Evolutionary conservation across 108 stramenopile species (phyloP).

Genomic region (Stephanodiscus triporus): DNA sequence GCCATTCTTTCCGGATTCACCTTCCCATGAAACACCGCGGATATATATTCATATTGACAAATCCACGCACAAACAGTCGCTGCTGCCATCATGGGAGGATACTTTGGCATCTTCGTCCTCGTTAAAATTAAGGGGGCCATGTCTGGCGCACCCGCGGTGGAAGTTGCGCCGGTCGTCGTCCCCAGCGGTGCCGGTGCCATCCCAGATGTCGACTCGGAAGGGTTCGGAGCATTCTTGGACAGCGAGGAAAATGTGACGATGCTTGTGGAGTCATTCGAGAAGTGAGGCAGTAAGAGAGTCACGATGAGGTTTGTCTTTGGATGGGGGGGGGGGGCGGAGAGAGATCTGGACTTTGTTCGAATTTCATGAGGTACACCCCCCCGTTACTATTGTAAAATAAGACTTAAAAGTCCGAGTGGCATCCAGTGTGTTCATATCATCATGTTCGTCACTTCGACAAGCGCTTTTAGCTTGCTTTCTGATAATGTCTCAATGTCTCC

Average conservation of each 20-base stretch:
- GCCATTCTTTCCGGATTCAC: background rate
- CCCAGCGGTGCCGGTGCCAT: constrained; percentile 70
- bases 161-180: constrained; percentile 66
- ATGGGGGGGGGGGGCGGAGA: too few relatives aligned
- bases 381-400: background rate
- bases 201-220: constrained; percentile 53
- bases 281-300: constrained; percentile 19
- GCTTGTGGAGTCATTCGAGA: constrained; percentile 49
- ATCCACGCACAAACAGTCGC: constrained; percentile 53
- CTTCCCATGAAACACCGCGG: background rate
- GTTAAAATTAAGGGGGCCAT: constrained; percentile 59
- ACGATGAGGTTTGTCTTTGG: background rate
- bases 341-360: too few relatives aligned
- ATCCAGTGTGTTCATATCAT: too few relatives aligned
- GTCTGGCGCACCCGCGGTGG: constrained; percentile 58
- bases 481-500: too few relatives aligned
- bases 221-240: constrained; percentile 53
- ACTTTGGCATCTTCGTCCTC: constrained; percentile 59
- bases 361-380: background rate
- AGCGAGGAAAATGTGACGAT: constrained; percentile 53
- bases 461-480: too few relatives aligned
- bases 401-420: background rate
- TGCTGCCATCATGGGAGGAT: constrained; percentile 78
- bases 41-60: background rate
- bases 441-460: too few relatives aligned